Conservation (phyloP, 169 alveolate genomes). For the Eimeria tenella region DNA sequence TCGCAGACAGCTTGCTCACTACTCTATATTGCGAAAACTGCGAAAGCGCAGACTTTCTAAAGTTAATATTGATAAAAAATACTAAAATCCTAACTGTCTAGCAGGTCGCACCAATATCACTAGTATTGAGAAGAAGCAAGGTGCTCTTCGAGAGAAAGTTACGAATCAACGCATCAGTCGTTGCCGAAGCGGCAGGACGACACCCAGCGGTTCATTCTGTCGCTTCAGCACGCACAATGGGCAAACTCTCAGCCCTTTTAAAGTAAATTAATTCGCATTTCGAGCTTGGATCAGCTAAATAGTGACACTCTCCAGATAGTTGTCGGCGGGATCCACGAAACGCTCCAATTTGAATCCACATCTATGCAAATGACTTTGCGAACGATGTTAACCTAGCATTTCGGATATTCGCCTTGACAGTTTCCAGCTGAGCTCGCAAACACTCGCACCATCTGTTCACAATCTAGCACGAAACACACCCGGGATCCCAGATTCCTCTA, state of each 20-base stretch:
- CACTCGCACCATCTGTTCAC: no score
- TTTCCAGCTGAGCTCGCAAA: slow-evolving; percentile 52
- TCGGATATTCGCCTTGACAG: slow-evolving; percentile 68
- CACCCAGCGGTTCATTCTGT: neutral
- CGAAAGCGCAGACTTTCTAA: no score
- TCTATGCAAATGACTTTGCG: slow-evolving; percentile 67
- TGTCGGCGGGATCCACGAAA: neutral
- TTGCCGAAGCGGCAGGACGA: no score
- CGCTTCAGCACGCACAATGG: neutral
- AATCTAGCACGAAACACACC: no score
- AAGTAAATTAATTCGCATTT: neutral
- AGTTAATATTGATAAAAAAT: no score
- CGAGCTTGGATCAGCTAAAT: neutral
- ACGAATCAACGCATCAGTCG: no score
- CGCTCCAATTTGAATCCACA: neutral
- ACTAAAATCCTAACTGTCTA: no score
- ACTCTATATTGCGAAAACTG: neutral
- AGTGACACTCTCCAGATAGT: neutral
- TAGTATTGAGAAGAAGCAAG: no score
- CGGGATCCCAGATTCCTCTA: no score
- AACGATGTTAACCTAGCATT: slow-evolving; percentile 75
- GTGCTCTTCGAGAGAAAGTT: no score
- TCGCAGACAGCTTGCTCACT: slow-evolving; percentile 39
- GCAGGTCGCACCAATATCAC: no score
- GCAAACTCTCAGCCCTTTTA: neutral